Evolutionary conservation across 1,284 basidiomycete species (phyloP).

Genomic region (Leccinum proliferum): DNA sequence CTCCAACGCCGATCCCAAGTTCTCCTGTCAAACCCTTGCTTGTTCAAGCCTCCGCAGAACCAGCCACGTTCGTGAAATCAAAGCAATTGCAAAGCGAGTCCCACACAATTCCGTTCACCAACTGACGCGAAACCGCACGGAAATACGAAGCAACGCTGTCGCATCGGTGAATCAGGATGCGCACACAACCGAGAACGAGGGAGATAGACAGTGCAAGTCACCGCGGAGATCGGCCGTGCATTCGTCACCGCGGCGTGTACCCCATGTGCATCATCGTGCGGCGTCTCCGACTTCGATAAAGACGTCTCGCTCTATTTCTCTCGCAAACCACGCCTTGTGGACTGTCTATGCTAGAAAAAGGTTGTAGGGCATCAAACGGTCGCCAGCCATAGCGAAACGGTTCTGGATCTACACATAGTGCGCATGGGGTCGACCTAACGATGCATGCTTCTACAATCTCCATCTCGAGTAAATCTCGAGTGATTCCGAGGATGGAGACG

Average conservation of each 20-base stretch:
- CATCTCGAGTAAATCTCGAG: too few species aligned
- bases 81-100: slow-evolving; percentile 4
- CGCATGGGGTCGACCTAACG: too few species aligned
- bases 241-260: slow-evolving; percentile 22
- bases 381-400: not conserved
- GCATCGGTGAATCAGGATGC: slow-evolving; percentile 7
- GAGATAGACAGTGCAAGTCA: slow-evolving; percentile 17
- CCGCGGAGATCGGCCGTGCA: slow-evolving; percentile 25
- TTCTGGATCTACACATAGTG: not conserved
- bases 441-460: too few species aligned
- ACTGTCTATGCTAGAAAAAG: not conserved
- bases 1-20: slow-evolving; percentile 17
- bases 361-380: not conserved
- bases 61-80: not conserved
- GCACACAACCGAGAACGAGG: slow-evolving; percentile 6
- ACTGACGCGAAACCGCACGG: not conserved
- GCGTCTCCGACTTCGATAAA: slow-evolving; percentile 14
- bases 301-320: not conserved
- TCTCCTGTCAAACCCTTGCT: slow-evolving; percentile 6
- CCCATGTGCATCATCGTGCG: not conserved
- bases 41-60: not conserved
- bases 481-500: too few species aligned
- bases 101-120: slow-evolving; percentile 2
- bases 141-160: slow-evolving; percentile 6
- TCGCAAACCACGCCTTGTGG: not conserved